Evolutionary conservation across 768 basidiomycete species (phyloP), one percentile per base, ranked within the genome.

Genomic region (Suillus cothurnatus): DNA sequence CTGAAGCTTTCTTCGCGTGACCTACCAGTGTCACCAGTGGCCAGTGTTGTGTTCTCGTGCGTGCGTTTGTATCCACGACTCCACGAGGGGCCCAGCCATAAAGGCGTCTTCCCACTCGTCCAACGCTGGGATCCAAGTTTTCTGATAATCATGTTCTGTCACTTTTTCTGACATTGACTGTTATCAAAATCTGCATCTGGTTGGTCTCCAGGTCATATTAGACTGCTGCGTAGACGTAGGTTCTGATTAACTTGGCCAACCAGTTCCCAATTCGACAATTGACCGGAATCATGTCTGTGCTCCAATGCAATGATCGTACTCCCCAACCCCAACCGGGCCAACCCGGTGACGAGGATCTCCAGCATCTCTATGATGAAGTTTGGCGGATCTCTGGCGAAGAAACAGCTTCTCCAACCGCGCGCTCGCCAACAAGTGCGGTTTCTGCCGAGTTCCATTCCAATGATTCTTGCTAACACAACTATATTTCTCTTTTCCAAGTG

Each of bases 301-400:
- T 75, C 61, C 76, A 78, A 26, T 65, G 76, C 49, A 73, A 77
- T 67, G 65, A 71, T 66, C 80, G 71, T 67, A 72, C 75, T 34
- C 75, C 76, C 17, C 79, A 79, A 8, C n/a, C n/a, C n/a, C n/a
- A n/a, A n/a, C n/a, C n/a, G n/a, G n/a, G n/a, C n/a, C n/a, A n/a
- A n/a, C 85, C 88, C 4, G 84, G 85, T 47, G 91, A 92, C 67
- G 86, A 87, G 70, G 90, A 92, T 71, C 82, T 92, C 6, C 88
- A 91, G 69, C 82, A 84, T 64, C 83, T 93, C 50, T 93, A 92
- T 75, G 85, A 91, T 67, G 88, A 91, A 74, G 90, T 92, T 26
- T 88, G 88, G 80, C 85, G 85, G 53, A 85, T 85, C 34, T 92
- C 90, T 70, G 76, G 81, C 36, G 87, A 89, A 60, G 83, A 84